phyloP scores from a whole-genome alignment of 2,329 filamentous ascomycete genomes.

The Fusarium armeniacum region DNA sequence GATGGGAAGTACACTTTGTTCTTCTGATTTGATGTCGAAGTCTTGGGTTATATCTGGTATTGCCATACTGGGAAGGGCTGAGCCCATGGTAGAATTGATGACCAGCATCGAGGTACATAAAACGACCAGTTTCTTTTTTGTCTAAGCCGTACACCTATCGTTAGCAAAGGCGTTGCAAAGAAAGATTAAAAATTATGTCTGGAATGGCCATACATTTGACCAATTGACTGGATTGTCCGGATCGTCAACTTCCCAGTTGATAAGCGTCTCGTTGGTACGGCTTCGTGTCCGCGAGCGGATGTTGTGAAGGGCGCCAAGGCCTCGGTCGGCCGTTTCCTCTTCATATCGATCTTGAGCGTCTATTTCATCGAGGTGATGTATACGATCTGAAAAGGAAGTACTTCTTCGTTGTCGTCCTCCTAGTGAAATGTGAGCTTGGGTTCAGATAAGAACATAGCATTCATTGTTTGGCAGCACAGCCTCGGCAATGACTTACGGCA shows the following conservation, averaged over 20 bases:
- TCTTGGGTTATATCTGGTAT: conserved; percentile 69
- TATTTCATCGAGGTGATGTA: conserved; percentile 53
- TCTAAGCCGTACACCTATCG: conserved; percentile 51
- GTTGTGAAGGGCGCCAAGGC: conserved; percentile 53
- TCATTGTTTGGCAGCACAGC: conserved; percentile 1
- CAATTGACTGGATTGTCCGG: conserved; percentile 69
- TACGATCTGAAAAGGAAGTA: conserved; percentile 45
- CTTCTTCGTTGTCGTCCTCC: conserved; percentile 48
- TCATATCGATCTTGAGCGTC: conserved; percentile 60
- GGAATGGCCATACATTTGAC: conserved; percentile 53
- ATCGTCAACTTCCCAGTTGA: conserved; percentile 64
- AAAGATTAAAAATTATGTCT: background rate
- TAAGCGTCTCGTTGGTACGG: conserved; percentile 53
- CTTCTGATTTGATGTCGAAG: conserved; percentile 66
- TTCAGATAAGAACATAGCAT: conserved; percentile 1
- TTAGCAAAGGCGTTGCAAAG: background rate
- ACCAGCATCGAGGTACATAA: conserved; percentile 70
- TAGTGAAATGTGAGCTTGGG: conserved; percentile 37
- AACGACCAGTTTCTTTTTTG: conserved; percentile 68
- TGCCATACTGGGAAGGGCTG: conserved; percentile 74
- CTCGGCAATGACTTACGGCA: conserved; percentile 44
- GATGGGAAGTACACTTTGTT: conserved; percentile 68
- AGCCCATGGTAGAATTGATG: conserved; percentile 77
- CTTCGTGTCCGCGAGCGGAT: conserved; percentile 55
- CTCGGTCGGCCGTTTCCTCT: conserved; percentile 58